Evolutionary conservation across 805 yeast species (phyloP), one percentile per base, ranked within the genome.

Genomic region (Saturnispora quitensis): DNA sequence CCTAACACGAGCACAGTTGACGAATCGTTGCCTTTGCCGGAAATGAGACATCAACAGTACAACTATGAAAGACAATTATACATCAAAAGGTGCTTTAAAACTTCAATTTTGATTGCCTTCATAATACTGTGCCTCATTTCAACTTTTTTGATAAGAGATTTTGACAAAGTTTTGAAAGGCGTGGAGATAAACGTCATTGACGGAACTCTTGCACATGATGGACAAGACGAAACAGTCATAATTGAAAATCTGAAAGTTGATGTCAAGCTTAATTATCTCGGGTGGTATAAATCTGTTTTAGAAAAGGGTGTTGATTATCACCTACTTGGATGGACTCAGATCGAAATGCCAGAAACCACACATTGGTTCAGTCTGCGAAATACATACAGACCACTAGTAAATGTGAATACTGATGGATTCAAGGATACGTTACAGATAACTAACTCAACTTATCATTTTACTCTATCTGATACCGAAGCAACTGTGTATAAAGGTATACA

Each of bases 31-130:
- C 51, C 51, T 17, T 25, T 49, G 12, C 27, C 51, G 2, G 43
- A 49, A 35, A 15, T 49, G 43, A 43, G 51, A 43, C 43, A 49
- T 25, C 43, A 49, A 24, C 15, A 25, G 28, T 49, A 49, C 22
- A 45, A 43, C 13, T 27, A 35, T 22, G 47, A 43, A 25, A 10
- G 43, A 44, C 18, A 28, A 22, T 9, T n/a, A n/a, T 35, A 27
- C 12, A 10, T 44, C 8, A 44, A 28, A 40, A 45, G 43, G 17
- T 40, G 33, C 15, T 20, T 40, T 4, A 50, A 45, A 40, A 28
- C 34, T 36, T 36, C 24, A 15, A 9, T 36, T 15, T 38, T 38
- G n/a, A 6, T 10, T 7, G 12, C 18, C 18, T 18, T 40, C 6
- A 4, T 35, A 20, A 3, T 49, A 18, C 15, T 44, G 18, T 18